Base-by-base conservation (phyloP, 306 rosid species). In the Prunus mume region DNA sequence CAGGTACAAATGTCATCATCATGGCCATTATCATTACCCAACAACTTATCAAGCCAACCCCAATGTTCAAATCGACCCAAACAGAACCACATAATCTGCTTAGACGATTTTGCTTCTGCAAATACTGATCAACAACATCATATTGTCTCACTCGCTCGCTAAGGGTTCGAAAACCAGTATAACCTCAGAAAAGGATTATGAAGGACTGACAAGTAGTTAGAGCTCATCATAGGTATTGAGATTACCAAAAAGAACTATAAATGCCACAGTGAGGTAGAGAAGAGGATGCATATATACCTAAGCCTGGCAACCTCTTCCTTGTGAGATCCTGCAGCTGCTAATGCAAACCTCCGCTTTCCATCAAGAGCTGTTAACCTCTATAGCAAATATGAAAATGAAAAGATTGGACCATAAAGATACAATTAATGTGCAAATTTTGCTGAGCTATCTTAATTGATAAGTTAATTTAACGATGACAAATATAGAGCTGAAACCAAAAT, bases 341-440 rank as follows among this genome's bases (percentile, higher is more conserved):
- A 85, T 65, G 97, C 99, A 86, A 92, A 95, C 81, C 97, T 95
- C 79, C 93, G 86, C 78, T 95, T 92, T 68, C 97, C 97, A 83
- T 95, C 99, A 80, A 95, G 87, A 79, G 99, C 97, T 41, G 97
- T 92, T 88, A 95, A 80, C 85, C 99, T 90, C 99, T 95, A 82
- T 30, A 34, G 62, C 47, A 76, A 78, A 65, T 78, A 81, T 51
- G 18, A 18, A 13, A 71, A 52, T 19, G 15, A 58, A 77, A 74
- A 50, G 13, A 5, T 49, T 61, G 76, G 20, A 72, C 22, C 56
- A 74, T 61, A 74, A 56, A 61, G 73, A 65, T 43, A 63, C 38
- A 57, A 6, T 34, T 49, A 12, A 41, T 49, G 15, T 56, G 57
- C 49, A 32, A 54, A 49, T 30, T 43, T 38, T 65, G 12, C 6